A percentile compares a stretch with the other conserved stretches of the same genome.
Conservation (phyloP, 2,329 filamentous ascomycete genomes). For the Beauveria bassiana region DNA sequence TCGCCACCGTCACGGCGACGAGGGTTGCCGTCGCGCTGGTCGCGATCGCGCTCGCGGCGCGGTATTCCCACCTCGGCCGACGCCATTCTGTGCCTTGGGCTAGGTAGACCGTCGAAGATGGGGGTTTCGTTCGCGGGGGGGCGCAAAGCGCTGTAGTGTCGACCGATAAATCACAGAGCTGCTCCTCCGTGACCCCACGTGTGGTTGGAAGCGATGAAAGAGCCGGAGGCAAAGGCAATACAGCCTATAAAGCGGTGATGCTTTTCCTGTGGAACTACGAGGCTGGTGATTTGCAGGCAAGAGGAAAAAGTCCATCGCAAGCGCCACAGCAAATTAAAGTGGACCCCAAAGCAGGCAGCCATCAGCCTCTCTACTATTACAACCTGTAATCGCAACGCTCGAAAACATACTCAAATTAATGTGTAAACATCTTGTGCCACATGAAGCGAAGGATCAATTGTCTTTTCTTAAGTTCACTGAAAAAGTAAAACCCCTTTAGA, state of each 20-base stretch:
- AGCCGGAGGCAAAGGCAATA: neutral
- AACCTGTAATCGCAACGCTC: neutral
- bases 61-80: conserved; percentile 36
- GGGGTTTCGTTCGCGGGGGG: neutral
- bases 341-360: neutral
- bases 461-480: neutral
- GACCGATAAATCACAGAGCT: neutral
- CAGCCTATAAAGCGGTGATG: neutral
- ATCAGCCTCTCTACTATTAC: neutral
- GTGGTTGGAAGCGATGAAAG: too few species aligned
- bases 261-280: neutral
- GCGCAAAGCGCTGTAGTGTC: neutral
- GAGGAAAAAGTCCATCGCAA: neutral
- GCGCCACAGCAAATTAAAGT: conserved; percentile 2
- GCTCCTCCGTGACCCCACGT: neutral
- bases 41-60: conserved; percentile 29
- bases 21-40: conserved; percentile 23
- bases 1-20: conserved; percentile 30
- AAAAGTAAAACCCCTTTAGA: too few species aligned
- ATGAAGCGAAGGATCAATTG: neutral
- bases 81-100: conserved; percentile 28
- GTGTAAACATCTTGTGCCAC: neutral
- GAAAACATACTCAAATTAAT: neutral
- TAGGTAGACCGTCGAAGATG: neutral
- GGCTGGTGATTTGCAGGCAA: neutral